phyloP scores from a whole-genome alignment of 495 filamentous ascomycete species.

The Aspergillus sparsus region DNA sequence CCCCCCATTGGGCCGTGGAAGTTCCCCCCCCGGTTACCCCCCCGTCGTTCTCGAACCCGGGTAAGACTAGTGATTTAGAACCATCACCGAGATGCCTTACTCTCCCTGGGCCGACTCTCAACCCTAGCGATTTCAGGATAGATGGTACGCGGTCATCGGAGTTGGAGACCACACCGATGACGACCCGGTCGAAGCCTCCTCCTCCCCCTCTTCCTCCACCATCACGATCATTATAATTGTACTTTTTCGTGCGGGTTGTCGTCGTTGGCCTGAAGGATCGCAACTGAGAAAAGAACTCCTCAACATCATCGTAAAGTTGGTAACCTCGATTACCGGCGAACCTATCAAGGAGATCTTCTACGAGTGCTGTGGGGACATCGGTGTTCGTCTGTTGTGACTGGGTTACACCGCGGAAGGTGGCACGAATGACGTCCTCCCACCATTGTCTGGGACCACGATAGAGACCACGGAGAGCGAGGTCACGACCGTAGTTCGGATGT shows the following conservation, averaged over 20 bases:
- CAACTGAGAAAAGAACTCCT: slow-evolving; percentile 53
- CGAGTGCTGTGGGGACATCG: slow-evolving; percentile 45
- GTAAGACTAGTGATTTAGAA: slow-evolving; percentile 27
- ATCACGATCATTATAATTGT: background rate
- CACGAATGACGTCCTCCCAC: slow-evolving; percentile 66
- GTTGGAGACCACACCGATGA: slow-evolving; percentile 73
- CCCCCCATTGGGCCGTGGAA: too few species aligned
- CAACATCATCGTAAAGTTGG: slow-evolving; percentile 54
- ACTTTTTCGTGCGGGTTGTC: background rate
- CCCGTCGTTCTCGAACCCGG: slow-evolving; percentile 43
- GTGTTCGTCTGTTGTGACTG: background rate
- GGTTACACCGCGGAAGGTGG: slow-evolving; percentile 31
- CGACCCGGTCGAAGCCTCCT: slow-evolving; percentile 34
- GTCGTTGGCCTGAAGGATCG: slow-evolving; percentile 1
- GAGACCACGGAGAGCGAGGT: slow-evolving; percentile 44
- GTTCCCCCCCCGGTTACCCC: background rate
- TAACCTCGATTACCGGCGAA: slow-evolving; percentile 68
- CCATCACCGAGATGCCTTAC: slow-evolving; percentile 38
- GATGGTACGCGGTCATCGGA: slow-evolving; percentile 70
- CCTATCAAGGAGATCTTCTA: slow-evolving; percentile 55
- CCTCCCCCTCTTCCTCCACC: slow-evolving; percentile 4
- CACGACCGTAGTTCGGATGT: slow-evolving; percentile 69
- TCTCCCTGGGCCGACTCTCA: slow-evolving; percentile 42
- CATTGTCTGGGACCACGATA: slow-evolving; percentile 58
- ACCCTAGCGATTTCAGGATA: slow-evolving; percentile 61